Evolutionary conservation across 331 rosid genomes (phyloP), one percentile per base, ranked within the genome.

Genomic region (Pyrus hybrid): DNA sequence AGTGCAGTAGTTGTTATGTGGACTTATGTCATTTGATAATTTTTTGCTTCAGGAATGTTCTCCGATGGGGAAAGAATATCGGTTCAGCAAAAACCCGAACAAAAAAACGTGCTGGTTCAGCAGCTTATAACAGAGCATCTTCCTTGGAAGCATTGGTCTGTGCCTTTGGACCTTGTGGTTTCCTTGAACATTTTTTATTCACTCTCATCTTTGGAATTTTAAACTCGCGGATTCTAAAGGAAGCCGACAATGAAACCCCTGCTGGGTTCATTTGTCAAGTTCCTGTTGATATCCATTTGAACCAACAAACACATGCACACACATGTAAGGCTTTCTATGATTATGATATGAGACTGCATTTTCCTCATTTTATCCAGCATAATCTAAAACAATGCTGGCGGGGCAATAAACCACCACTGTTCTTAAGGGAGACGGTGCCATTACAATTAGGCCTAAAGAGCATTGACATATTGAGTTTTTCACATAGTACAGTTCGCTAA

Each of bases 1-100:
- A 67, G 53, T 70, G 71, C 60, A 43, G 30, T 56, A 23, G 28
- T 75, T 79, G 60, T 49, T 60, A 28, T 68, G 22, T 66, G 76
- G 67, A 47, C 80, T 53, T 54, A 45, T 61, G 56, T 62, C 17
- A 67, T 80, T 51, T 53, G 53, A 65, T 77, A 12, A 57, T 75
- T 74, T 74, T 69, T 81, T 76, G 30, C 75, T 85, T 75, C 88
- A 91, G 99, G 87, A 87, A 88, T 51, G 89, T 94, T 77, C 95
- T 94, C 83, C 89, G 95, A 75, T 94, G 99, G 99, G 99, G 99
- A 83, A 90, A 93, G 90, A 92, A 92, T 76, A 84, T 88, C 3
- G 81, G 67, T 80, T 87, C 97, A 71, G 78, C 88, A 41, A 92
- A 90, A 80, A 88, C 96, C 9, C 87, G 93, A 71, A 91, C 98